Base-by-base conservation (phyloP, 257 asterid species). In the Echium plantagineum region DNA sequence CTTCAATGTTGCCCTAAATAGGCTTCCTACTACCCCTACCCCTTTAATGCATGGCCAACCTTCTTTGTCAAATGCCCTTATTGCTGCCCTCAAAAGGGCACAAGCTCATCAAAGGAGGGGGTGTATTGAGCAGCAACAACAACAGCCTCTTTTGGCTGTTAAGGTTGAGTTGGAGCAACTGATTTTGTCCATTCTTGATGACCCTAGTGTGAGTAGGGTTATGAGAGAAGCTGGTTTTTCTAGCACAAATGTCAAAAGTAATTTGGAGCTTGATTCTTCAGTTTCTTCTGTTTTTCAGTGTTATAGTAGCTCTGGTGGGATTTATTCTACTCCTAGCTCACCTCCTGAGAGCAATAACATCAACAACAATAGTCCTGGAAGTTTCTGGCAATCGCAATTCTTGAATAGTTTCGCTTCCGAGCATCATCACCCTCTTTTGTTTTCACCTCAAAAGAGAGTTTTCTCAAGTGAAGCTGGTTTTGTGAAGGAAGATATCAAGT, bases 211-310 rank as follows among this genome's bases (percentile, higher is more conserved):
- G 1, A 84, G 91, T 55, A 65, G 94, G 69, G 95, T 86, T 22
- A 86, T 89, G 97, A 70, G 90, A 17, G 97, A 89, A 67, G 97
- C 97, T 52, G 95, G 97, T 0, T 86, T 89, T 59, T 83, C 87
- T 17, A 80, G 89, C 72, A 72, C 81, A 10, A 69, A 80, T 1
- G 87, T 84, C 15, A 89, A 89, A 63, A 69, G 16, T 57, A 79
- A 74, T 30, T 55, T 89, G 8, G 89, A 82, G 32, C 32, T 28
- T 55, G 86, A 78, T 9, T 69, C 60, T 57, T 21, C 75, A 2
- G 63, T 63, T 52, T 62, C 71, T 55, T 71, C 86, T 19, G 86
- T 81, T 21, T 83, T 83, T 52, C 85, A 78, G 60, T 77, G 79
- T 63, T 85, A 80, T 55, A 71, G 51, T 21, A 63, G 67, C 64